Base-by-base conservation (phyloP, 345 rosid species). In the Arabidopsis thaliana region DNA sequence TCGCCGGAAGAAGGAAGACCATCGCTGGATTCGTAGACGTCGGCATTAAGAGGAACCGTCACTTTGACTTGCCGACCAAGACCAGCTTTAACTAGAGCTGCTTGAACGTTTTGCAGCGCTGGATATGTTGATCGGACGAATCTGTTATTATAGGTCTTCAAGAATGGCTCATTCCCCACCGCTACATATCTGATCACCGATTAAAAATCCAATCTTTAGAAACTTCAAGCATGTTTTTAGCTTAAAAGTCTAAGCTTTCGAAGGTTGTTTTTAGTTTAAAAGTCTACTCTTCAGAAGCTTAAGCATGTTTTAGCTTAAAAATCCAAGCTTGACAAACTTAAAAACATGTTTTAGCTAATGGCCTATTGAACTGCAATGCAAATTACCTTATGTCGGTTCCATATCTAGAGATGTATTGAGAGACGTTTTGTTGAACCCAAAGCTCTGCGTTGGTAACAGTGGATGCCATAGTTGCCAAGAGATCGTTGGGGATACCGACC, bases 401-500 rank as follows among this genome's bases (percentile, higher is more conserved):
- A 33, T 85, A 69, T 53, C 48, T 79, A 57, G 97, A 90, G 14
- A 92, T 58, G 59, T 80, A 88, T 8, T 70, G 64, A 38, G 97
- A 92, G 50, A 95, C 88, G 53, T 92, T 92, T 46, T 79, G 89
- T 20, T 85, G 85, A 37, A 90, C 97, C 96, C 96, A 95, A 0
- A 82, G 81, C 33, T 85, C 74, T 1, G 97, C 96, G 51, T 68
- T 72, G 22, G 81, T 73, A 24, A 85, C 89, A 36, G 84, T 85
- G 63, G 85, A 64, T 0, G 98, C 90, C 44, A 94, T 82, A 1
- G 88, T 64, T 8, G 83, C 86, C 37, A 94, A 72, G 52, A 92
- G 75, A 4, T 95, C 91, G 74, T 92, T 95, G 4, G 97, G 97
- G 41, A 95, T 95, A 34, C 99, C 99, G 3, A 95, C 89, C 97